Percentiles rank a stretch among this genome's conserved stretches.
phyloP scores from a whole-genome alignment of 2,329 filamentous ascomycete genomes.

The Penicillium freii region DNA sequence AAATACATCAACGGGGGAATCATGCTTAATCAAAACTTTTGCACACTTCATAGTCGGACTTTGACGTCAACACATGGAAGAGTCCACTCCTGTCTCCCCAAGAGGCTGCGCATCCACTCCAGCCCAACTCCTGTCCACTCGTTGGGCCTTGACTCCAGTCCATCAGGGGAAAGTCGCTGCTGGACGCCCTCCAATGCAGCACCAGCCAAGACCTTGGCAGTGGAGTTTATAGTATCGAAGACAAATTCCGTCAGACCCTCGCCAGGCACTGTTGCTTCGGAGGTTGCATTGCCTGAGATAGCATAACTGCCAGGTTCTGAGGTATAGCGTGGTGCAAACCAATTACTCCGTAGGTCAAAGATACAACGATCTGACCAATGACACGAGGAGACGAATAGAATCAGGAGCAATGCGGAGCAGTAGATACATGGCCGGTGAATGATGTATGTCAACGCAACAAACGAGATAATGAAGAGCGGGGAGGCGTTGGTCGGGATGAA shows the following conservation, averaged over 20 bases:
- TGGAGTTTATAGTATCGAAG: conserved; percentile 61
- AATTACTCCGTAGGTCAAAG: conserved; percentile 87
- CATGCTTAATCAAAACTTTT: conserved; percentile 1
- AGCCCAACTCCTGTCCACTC: conserved; percentile 76
- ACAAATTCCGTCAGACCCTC: conserved; percentile 40
- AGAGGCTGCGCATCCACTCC: conserved; percentile 79
- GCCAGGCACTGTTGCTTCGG: conserved; percentile 26
- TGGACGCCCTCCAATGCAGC: conserved; percentile 64
- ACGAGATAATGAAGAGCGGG: conserved; percentile 79
- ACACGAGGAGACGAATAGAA: conserved; percentile 88
- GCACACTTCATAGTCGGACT: conserved; percentile 62
- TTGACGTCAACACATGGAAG: conserved; percentile 89
- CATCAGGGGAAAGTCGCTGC: conserved; percentile 33
- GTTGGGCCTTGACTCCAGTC: conserved; percentile 44
- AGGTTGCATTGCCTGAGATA: conserved; percentile 15
- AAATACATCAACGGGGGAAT: not conserved
- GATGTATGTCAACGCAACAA: conserved; percentile 91
- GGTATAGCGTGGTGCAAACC: conserved; percentile 77
- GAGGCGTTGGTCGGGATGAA: conserved; percentile 86
- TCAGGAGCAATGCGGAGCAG: conserved; percentile 91
- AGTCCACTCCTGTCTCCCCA: conserved; percentile 83
- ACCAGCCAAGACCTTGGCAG: conserved; percentile 64
- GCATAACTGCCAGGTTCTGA: conserved; percentile 28
- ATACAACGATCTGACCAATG: conserved; percentile 89
- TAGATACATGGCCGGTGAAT: conserved; percentile 96